phyloP scores from a whole-genome alignment of 148 eudicot species.

The Rhododendron kiyosumense region DNA sequence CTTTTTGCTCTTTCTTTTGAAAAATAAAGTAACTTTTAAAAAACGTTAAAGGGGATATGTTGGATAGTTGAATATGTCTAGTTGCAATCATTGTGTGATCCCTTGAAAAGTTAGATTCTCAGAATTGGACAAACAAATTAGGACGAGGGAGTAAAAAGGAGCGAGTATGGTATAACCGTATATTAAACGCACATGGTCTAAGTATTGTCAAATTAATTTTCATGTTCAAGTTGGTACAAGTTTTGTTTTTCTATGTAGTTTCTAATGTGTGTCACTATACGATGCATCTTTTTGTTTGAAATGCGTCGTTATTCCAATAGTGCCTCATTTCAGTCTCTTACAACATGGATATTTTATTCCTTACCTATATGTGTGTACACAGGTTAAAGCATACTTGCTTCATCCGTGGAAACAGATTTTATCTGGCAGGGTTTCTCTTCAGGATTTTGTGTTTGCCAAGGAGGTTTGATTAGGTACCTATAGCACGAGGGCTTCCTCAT shows the following conservation, averaged over 20 bases:
- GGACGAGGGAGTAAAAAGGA: background rate
- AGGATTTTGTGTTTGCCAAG: constrained; percentile 94
- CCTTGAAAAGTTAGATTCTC: background rate
- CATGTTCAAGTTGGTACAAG: background rate
- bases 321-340: background rate
- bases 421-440: constrained; percentile 73
- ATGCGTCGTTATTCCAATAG: background rate
- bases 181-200: background rate
- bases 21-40: background rate
- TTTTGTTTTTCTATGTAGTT: background rate
- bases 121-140: background rate
- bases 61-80: too few species aligned
- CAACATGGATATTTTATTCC: background rate
- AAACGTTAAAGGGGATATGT: background rate
- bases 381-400: constrained; percentile 63
- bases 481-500: constrained; percentile 54
- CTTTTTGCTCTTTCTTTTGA: background rate
- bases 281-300: background rate
- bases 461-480: constrained; percentile 93
- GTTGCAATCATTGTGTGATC: too few species aligned
- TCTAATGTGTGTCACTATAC: background rate
- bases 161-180: background rate
- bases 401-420: constrained; percentile 90
- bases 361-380: constrained; percentile 5
- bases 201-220: background rate